Evolutionary conservation across 2,329 filamentous ascomycete species (phyloP).

Genomic region (Verticillium isaacii): DNA sequence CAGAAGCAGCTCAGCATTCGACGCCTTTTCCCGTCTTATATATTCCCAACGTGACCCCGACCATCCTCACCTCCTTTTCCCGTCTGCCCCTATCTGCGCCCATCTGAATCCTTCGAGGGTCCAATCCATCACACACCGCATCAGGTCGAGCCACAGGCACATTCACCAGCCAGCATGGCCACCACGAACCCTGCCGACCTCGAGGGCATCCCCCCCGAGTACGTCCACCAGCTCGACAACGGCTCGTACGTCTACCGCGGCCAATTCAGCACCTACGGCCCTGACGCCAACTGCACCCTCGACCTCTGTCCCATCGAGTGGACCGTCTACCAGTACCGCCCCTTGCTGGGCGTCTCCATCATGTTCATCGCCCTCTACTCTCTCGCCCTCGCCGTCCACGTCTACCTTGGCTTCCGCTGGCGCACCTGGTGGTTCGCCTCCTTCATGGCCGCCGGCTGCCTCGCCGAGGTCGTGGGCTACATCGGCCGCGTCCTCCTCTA

Average conservation of each 20-base stretch:
- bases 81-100: no score
- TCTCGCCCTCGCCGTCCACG: constrained; percentile 41
- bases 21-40: no score
- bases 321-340: constrained; percentile 43
- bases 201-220: background rate
- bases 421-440: constrained; percentile 42
- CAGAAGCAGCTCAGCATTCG: no score
- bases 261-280: constrained; percentile 33
- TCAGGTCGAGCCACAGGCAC: background rate
- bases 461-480: constrained; percentile 59
- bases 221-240: constrained; percentile 11
- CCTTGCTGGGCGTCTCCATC: constrained; percentile 35
- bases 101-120: no score
- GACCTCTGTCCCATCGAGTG: constrained; percentile 38
- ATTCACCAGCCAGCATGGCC: background rate
- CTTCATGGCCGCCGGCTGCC: constrained; percentile 51
- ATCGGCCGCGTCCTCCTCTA: constrained; percentile 53
- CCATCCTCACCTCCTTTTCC: no score
- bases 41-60: no score
- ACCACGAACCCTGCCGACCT: background rate
- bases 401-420: constrained; percentile 40
- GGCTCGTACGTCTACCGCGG: constrained; percentile 15
- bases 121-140: no score
- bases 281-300: constrained; percentile 44
- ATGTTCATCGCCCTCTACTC: constrained; percentile 38